Base-by-base conservation (phyloP, 371 early-diverging fungal genomes). In the Funneliformis caledonium region DNA sequence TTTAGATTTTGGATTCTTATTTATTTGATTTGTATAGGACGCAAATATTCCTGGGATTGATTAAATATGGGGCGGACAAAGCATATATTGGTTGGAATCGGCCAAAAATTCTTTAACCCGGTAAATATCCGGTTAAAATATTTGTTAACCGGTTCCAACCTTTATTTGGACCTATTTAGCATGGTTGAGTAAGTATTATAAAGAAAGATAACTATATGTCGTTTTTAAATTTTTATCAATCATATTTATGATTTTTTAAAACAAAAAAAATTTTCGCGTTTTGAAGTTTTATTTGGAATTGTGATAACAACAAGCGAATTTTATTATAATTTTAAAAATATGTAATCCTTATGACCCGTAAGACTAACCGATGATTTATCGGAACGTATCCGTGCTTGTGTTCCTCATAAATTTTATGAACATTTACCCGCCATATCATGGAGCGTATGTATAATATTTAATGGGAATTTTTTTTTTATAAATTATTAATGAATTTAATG, bases 1-100 rank as follows among this genome's bases (percentile, higher is more conserved):
- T 45, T 45, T 4, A 45, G 45, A 6, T 45, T 45, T 6, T 19
- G 19, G 19, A 52, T 19, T 52, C 6, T 52, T 14, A 5, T 52
- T 52, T 52, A 52, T 52, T 50, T 52, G 12, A 19, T 52, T 52
- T 52, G 19, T 52, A 14, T 52, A 52, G 16, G 45, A 8, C n/a
- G 16, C 43, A 70, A 22, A 70, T 70, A 43, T 70, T 45, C 10
- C 22, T 70, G 16, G 70, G 70, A 70, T 45, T 70, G 42, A 11
- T 22, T 9, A 45, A 70, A 47, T n/a, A 9, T 45, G 42, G 14
- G 8, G 37, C 22, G 7, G 22, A 43, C 45, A 42, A 14, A 19
- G 16, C 52, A 52, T 52, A 52, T 52, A 12, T 64, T 64, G 26
- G 26, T 26, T 26, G 26, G 26, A 26, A 26, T 26, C 26, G 26